Base-by-base conservation (phyloP, 345 rosid genomes). In the Noccaea bulbosa region DNA sequence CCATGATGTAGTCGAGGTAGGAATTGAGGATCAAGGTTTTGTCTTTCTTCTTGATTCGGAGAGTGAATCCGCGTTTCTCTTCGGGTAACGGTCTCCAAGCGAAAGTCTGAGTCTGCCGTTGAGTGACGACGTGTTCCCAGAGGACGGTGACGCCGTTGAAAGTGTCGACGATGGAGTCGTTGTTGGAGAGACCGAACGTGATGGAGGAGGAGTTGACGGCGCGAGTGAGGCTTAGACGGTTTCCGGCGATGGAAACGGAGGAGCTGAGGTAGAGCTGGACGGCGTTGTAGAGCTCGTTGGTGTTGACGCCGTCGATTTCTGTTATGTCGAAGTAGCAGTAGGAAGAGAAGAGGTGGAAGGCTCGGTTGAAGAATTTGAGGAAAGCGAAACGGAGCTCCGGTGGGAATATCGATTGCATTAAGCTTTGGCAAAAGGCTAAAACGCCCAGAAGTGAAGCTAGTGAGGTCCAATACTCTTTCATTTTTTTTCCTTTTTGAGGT, bases 241-340 rank as follows among this genome's bases (percentile, higher is more conserved):
- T 86, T 3, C 91, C 92, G 59, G 87, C 75, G 80, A 83, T 67
- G 40, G 94, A 89, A 22, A 84, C 84, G 16, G 86, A 85, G 39
- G 91, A 84, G 85, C 95, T 86, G 0, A 94, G 73, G 81, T 94
- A 94, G 35, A 94, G 93, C 82, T 94, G 99, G 69, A 89, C 95
- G n/a, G 99, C 99, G 93, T 83, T 83, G 83, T 94, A 94, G 71
- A 94, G 99, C 56, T 94, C 96, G 88, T 94, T 91, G 76, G 99
- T 91, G 87, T 94, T 94, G 11, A 94, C 96, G 45, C 97, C 99
- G 73, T 94, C 96, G 58, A 89, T 89, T 74, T 94, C 97, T 0
- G 97, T 91, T 62, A 91, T 91, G 79, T 94, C 99, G 65, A 85
- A 94, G 88, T 89, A 91, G 59, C 93, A 89, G 69, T 83, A 83